Evolutionary conservation across 179 eudicot genomes (phyloP).

Genomic region (Camellia oleifera): DNA sequence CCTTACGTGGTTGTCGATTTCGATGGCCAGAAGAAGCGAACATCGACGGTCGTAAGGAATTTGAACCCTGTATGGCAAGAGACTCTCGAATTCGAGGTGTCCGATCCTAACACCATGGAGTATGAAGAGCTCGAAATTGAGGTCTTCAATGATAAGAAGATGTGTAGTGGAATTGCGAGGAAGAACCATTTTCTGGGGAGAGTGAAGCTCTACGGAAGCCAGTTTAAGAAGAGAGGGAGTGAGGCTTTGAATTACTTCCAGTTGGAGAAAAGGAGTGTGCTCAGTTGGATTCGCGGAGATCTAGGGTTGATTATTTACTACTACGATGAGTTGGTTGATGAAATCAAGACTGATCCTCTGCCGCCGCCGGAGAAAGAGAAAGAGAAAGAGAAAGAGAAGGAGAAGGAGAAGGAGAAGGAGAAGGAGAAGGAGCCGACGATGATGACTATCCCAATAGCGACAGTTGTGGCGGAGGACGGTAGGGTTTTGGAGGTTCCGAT

Average conservation of each 20-base stretch:
- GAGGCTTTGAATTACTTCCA: slow-evolving; percentile 71
- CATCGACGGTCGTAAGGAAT: slow-evolving; percentile 57
- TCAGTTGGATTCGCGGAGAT: slow-evolving; percentile 91
- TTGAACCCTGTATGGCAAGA: slow-evolving; percentile 88
- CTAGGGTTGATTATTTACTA: slow-evolving; percentile 77
- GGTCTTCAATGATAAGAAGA: slow-evolving; percentile 74
- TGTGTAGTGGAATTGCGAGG: slow-evolving; percentile 55
- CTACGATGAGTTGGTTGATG: slow-evolving; percentile 47
- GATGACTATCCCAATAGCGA: neutral
- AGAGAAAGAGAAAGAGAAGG: too few relatives aligned
- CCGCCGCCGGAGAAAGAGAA: slow-evolving; percentile 19
- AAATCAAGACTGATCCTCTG: slow-evolving; percentile 6
- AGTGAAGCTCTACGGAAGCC: slow-evolving; percentile 81
- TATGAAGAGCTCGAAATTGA: slow-evolving; percentile 75
- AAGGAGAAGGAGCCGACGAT: neutral
- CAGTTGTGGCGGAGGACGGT: neutral
- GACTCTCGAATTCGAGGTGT: slow-evolving; percentile 56
- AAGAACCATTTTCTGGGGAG: slow-evolving; percentile 88
- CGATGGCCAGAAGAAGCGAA: slow-evolving; percentile 77
- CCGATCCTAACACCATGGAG: slow-evolving; percentile 86
- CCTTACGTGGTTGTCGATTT: slow-evolving; percentile 84
- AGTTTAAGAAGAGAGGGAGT: slow-evolving; percentile 66
- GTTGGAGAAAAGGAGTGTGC: slow-evolving; percentile 92
- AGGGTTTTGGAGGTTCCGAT: slow-evolving; percentile 15
- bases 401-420: slow-evolving; percentile 17